Evolutionary conservation across 2,329 filamentous ascomycete genomes (phyloP).

Genomic region (Claviceps maximensis): DNA sequence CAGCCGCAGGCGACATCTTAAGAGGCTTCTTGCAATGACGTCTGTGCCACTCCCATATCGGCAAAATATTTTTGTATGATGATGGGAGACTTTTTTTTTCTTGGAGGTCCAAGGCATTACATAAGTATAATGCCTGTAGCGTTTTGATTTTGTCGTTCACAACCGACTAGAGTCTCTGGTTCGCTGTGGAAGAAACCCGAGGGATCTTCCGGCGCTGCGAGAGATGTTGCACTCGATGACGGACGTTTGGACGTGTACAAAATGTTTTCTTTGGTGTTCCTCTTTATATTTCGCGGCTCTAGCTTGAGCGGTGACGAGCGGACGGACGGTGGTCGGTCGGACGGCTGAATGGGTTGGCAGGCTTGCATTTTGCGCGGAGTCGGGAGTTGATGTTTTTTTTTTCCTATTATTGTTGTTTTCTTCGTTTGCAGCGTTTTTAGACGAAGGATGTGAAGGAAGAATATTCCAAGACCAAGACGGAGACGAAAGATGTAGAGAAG

Average conservation of each 20-base stretch:
- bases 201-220: not conserved
- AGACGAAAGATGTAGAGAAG: constrained; percentile 5
- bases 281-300: not conserved
- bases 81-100: not conserved
- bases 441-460: not conserved
- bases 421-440: not conserved
- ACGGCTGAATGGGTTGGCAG: constrained; percentile 8
- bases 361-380: constrained; percentile 24
- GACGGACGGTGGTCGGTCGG: not conserved
- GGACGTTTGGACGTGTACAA: constrained; percentile 7
- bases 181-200: not conserved
- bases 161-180: not conserved
- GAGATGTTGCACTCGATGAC: not conserved
- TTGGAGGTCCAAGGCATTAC: not conserved
- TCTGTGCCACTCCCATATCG: not conserved
- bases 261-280: not conserved
- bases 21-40: not conserved
- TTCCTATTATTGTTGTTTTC: not conserved
- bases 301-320: not conserved
- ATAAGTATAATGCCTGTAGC: constrained; percentile 2
- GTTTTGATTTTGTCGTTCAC: not conserved
- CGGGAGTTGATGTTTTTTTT: constrained; percentile 15
- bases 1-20: constrained; percentile 16
- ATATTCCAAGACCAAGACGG: constrained; percentile 12
- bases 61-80: constrained; percentile 11